Conservation (phyloP, 768 basidiomycete genomes). For the Russula brevipes region DNA sequence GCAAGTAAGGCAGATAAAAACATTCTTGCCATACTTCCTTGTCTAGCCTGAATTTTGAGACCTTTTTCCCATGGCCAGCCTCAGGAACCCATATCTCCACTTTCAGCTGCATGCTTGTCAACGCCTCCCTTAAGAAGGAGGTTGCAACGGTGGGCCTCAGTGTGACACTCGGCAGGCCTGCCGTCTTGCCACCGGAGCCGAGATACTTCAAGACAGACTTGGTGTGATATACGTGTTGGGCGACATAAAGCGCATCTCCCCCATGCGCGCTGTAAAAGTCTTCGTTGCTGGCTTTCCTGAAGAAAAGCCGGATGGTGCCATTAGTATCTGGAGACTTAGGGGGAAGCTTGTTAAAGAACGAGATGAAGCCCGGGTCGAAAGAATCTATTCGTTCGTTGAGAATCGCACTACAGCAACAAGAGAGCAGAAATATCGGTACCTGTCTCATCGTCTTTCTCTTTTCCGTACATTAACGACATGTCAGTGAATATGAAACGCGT, state of each 20-base stretch:
- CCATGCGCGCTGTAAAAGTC: constrained; percentile 90
- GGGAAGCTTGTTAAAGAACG: constrained; percentile 59
- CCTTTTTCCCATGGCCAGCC: constrained; percentile 67
- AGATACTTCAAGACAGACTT: constrained; percentile 91
- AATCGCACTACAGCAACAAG: neutral
- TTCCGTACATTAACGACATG: constrained; percentile 62
- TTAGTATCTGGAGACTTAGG: constrained; percentile 59
- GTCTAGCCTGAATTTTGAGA: constrained; percentile 66
- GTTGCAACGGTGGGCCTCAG: constrained; percentile 75
- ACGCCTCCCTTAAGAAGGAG: constrained; percentile 76
- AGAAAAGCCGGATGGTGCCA: constrained; percentile 85
- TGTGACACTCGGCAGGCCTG: constrained; percentile 69
- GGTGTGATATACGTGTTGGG: constrained; percentile 77
- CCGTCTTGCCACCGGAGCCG: constrained; percentile 54
- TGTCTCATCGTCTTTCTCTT: constrained; percentile 48
- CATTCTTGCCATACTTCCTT: constrained; percentile 56
- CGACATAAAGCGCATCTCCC: constrained; percentile 81
- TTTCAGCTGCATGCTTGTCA: constrained; percentile 85
- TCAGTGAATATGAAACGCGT: constrained; percentile 1
- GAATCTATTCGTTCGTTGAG: constrained; percentile 1
- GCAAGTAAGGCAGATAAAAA: neutral
- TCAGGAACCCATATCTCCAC: constrained; percentile 88
- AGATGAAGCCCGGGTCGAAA: constrained; percentile 53
- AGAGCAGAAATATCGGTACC: constrained; percentile 5
- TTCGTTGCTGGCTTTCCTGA: constrained; percentile 46